A percentile compares a stretch with the other conserved stretches of the same genome.
These are phyloP conservation scores for Mycena albidolilacea DNA, from an alignment of 768 basidiomycete species.

Conservation along the genomic window DNA sequence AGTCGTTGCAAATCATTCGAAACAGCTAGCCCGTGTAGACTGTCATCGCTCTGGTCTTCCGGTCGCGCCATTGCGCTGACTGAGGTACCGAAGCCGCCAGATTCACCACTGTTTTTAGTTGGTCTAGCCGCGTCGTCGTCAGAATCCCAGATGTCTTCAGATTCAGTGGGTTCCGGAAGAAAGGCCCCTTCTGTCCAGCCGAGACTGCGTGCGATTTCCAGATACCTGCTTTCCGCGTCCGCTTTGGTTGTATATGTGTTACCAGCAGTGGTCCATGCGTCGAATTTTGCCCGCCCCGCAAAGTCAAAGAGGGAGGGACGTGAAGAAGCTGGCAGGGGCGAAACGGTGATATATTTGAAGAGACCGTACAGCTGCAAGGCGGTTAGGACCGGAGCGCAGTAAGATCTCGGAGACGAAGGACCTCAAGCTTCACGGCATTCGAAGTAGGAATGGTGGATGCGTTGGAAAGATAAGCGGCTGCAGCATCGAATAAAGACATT, in stretches of 20 bases:
- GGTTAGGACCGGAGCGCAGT: constrained; percentile 55
- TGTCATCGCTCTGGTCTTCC: constrained; percentile 52
- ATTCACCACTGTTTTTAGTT: constrained; percentile 46
- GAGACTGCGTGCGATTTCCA: constrained; percentile 75
- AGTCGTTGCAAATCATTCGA: constrained; percentile 66
- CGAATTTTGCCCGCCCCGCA: constrained; percentile 89
- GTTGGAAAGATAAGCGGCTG: constrained; percentile 75
- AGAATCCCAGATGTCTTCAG: constrained; percentile 61
- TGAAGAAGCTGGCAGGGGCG: constrained; percentile 64
- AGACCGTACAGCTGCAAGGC: constrained; percentile 83
- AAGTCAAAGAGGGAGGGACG: constrained; percentile 86
- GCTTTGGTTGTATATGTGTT: constrained; percentile 60
- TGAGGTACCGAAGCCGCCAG: constrained; percentile 68
- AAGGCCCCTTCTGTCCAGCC: constrained; percentile 72
- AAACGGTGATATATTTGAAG: constrained; percentile 82
- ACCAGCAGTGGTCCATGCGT: constrained; percentile 77
- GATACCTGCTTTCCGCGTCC: constrained; percentile 76
- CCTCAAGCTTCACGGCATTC: constrained; percentile 81
- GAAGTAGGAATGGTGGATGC: constrained; percentile 70
- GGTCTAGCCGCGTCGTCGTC: constrained; percentile 50
- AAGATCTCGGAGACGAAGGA: constrained; percentile 54
- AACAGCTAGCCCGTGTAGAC: constrained; percentile 76
- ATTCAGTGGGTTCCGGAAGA: constrained; percentile 28
- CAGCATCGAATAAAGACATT: constrained; percentile 63
- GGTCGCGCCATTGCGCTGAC: constrained; percentile 74